Evolutionary conservation across 148 eudicot species (phyloP).

Genomic region (Drosera capensis): DNA sequence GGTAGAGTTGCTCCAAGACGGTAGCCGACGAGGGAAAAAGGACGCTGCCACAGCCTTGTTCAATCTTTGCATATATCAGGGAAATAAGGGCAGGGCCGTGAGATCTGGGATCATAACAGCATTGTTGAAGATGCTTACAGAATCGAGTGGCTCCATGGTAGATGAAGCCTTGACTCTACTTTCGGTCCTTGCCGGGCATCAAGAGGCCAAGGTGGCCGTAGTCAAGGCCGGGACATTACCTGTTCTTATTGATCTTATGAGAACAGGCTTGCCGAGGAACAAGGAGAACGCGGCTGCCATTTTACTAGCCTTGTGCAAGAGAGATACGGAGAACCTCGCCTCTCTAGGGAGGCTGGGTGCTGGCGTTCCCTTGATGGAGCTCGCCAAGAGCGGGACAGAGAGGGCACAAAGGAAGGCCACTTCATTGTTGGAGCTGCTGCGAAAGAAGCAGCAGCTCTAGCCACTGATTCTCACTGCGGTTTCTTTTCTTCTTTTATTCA

Average conservation of each 20-base stretch:
- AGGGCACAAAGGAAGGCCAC: constrained; percentile 84
- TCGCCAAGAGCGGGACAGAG: constrained; percentile 58
- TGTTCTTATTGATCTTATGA: constrained; percentile 53
- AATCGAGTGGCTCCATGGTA: constrained; percentile 45
- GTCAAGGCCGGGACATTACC: constrained; percentile 60
- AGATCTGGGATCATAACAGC: constrained; percentile 66
- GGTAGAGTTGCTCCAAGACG: constrained; percentile 55
- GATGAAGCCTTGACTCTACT: constrained; percentile 82
- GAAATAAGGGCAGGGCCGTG: constrained; percentile 79
- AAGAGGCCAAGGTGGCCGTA: constrained; percentile 59
- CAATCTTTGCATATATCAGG: constrained; percentile 75
- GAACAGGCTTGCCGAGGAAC: constrained; percentile 55
- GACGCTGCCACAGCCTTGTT: constrained; percentile 91
- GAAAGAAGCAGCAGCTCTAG: constrained; percentile 31
- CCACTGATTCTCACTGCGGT: too few relatives aligned
- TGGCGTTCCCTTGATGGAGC: constrained; percentile 41
- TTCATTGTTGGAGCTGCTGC: constrained; percentile 62
- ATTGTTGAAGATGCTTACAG: constrained; percentile 55
- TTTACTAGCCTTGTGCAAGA: constrained; percentile 69
- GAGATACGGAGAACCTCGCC: constrained; percentile 55
- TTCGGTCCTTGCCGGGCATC: constrained; percentile 73
- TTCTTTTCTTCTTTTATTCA: too few relatives aligned
- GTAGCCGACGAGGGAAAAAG: constrained; percentile 70
- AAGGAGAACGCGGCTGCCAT: constrained; percentile 77
- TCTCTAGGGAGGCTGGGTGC: constrained; percentile 68